Evolutionary conservation across 2,329 filamentous ascomycete genomes (phyloP).

Genomic region (Penicillium occitanis): DNA sequence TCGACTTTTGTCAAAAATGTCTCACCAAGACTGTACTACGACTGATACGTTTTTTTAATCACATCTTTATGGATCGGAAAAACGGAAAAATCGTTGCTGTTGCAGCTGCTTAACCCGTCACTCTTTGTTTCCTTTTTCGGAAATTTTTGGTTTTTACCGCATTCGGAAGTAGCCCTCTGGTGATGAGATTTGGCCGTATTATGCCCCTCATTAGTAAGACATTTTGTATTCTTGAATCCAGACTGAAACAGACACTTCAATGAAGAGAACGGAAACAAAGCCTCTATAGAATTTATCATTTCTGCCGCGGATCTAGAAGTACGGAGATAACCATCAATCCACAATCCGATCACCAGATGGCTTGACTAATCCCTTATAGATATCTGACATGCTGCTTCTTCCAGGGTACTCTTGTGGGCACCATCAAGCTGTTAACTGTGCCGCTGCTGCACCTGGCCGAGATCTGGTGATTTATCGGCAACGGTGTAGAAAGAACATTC

Average conservation of each 20-base stretch:
- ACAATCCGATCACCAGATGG: background rate
- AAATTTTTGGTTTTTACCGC: background rate
- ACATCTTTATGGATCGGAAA: background rate
- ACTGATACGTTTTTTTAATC: background rate
- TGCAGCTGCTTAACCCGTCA: background rate
- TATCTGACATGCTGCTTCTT: background rate
- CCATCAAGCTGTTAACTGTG: background rate
- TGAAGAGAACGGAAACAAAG: background rate
- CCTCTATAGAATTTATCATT: background rate
- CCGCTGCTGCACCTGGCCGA: background rate
- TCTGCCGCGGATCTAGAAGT: background rate
- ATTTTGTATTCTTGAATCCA: background rate
- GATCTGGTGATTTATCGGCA: background rate
- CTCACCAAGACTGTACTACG: background rate
- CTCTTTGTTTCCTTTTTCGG: slow-evolving; percentile 3
- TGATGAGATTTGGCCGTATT: background rate
- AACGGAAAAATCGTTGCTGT: background rate
- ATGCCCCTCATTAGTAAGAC: background rate
- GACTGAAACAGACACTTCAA: background rate
- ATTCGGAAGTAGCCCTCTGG: slow-evolving; percentile 1
- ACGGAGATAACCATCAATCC: background rate
- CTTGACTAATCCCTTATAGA: background rate
- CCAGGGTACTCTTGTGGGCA: background rate
- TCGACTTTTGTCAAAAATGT: background rate
- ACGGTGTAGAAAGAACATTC: background rate